Base-by-base conservation (phyloP, 495 filamentous ascomycete species). In the Entonaema liquescens region DNA sequence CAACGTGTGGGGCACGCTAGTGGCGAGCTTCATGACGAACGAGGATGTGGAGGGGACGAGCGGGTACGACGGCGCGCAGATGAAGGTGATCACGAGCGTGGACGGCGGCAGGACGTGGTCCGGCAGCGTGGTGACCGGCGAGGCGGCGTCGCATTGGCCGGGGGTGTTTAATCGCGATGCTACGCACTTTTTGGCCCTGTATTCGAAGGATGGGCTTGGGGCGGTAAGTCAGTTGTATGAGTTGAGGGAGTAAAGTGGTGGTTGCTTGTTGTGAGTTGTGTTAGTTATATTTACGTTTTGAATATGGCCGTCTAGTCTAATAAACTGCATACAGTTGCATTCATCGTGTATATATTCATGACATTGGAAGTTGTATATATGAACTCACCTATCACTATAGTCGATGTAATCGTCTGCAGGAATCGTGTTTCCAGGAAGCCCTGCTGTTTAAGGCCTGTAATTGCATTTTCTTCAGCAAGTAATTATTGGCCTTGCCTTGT, bases 11-110 rank as follows among this genome's bases (percentile, higher is more conserved):
- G 86, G 85, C 8, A 85, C 82, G 1, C 59, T 91, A 55, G 87
- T 86, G 2, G 81, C 81, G 0, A 84, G 85, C 33, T 90, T 90
- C 71, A 87, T 88, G 85, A 90, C 88, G 0, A 85, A 90, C 66
- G 88, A 90, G 65, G 86, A 88, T 57, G 63, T 63, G 1, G 70
- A 62, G 38, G 59, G 60, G 3, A 72, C 74, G 23, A 75, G 61
- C 53, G 67, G 70, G 25, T 59, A 76, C 49, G 76, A 79, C 36
- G 76, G 70, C 40, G 65, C 59, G 19, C 73, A 73, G 62, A 73
- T 78, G 68, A 63, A 68, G 67, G 64, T 84, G 17, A 49, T 85
- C 29, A 80, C 78, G 0, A 83, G 79, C 62, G 68, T 71, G 13
- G 77, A 83, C 62, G 77, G 75, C 12, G 82, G 81, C 0, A 40